phyloP scores from a whole-genome alignment of 805 yeast species.

The Wickerhamiella sorbophila region DNA sequence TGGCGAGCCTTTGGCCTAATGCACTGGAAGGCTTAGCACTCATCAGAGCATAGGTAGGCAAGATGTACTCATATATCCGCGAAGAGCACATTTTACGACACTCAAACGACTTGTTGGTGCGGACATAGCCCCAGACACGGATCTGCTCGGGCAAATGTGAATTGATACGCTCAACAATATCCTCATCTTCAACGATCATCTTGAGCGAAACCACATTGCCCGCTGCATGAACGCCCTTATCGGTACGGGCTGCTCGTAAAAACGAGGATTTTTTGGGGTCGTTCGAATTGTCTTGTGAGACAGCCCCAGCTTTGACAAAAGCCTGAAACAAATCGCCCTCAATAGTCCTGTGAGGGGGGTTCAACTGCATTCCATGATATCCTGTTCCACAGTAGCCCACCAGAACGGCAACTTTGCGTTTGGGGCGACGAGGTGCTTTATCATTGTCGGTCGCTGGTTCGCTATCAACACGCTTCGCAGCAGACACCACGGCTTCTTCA shows the following conservation, averaged over 20 bases:
- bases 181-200: constrained; percentile 68
- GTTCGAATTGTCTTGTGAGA: constrained; percentile 70
- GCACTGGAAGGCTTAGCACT: constrained; percentile 76
- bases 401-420: constrained; percentile 78
- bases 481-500: constrained; percentile 1
- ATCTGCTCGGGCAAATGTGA: constrained; percentile 66
- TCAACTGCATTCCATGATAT: constrained; percentile 89
- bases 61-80: constrained; percentile 84
- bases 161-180: constrained; percentile 62
- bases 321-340: constrained; percentile 83
- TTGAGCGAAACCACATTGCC: constrained; percentile 81
- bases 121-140: constrained; percentile 81
- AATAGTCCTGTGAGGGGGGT: constrained; percentile 77
- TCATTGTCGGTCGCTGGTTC: not conserved
- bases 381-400: constrained; percentile 95
- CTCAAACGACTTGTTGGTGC: constrained; percentile 84
- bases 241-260: constrained; percentile 52
- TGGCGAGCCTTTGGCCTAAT: constrained; percentile 49
- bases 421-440: constrained; percentile 30
- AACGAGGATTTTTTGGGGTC: constrained; percentile 81
- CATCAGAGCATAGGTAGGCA: constrained; percentile 80
- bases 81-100: constrained; percentile 92
- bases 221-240: constrained; percentile 96
- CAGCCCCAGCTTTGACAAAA: constrained; percentile 73
- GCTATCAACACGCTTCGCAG: not conserved